phyloP scores from a whole-genome alignment of 2,329 filamentous ascomycete genomes.

The Aurifilum marmelostoma region DNA sequence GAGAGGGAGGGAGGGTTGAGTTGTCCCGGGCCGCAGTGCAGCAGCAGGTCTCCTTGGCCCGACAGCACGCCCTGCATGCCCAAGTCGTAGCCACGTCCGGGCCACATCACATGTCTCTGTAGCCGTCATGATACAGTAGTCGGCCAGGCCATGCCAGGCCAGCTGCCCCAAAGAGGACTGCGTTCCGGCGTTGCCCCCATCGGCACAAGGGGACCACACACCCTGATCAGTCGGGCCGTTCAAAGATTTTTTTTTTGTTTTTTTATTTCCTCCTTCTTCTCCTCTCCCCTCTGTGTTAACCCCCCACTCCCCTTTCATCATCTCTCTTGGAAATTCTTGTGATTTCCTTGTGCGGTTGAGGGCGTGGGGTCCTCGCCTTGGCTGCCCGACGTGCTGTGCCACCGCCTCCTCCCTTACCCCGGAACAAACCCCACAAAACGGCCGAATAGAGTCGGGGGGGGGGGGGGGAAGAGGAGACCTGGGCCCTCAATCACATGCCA shows the following conservation, averaged over 20 bases:
- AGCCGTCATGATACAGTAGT: background rate
- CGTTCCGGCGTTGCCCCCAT: background rate
- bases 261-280: background rate
- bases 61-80: background rate
- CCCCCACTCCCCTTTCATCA: background rate
- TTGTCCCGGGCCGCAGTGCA: background rate
- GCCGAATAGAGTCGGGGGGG: background rate
- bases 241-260: background rate
- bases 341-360: background rate
- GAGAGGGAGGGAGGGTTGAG: too few relatives aligned
- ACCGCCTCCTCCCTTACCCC: background rate
- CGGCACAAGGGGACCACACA: background rate
- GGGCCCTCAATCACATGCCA: background rate
- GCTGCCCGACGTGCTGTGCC: background rate
- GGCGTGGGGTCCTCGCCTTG: background rate
- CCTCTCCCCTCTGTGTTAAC: too few relatives aligned
- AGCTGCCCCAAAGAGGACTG: slow-evolving; percentile 5
- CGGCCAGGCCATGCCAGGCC: background rate
- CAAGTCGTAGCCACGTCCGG: background rate
- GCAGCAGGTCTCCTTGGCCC: background rate
- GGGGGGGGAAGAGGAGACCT: background rate
- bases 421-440: background rate
- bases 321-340: background rate
- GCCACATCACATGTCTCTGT: background rate
- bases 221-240: background rate